Percentiles rank a stretch among this genome's conserved stretches.
These are phyloP conservation scores for Parsonsia alboflavescens DNA, from an alignment of 257 asterid genomes.

Conservation along the genomic window DNA sequence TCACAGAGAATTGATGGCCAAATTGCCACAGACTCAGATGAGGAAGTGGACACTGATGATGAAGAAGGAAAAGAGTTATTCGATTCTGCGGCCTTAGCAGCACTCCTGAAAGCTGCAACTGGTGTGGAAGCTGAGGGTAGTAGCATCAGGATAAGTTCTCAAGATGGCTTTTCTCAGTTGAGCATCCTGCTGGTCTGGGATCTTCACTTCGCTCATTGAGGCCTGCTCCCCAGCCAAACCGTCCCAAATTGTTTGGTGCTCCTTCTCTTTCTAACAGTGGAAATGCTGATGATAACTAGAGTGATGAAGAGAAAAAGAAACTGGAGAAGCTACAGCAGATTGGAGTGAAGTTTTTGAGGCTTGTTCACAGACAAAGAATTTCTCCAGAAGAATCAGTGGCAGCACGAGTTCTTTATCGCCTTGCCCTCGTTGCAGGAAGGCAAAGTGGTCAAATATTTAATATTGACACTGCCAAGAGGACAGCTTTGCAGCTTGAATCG, in stretches of 20 bases:
- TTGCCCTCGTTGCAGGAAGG: slow-evolving; percentile 77
- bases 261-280: slow-evolving; percentile 38
- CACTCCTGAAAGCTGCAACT: slow-evolving; percentile 88
- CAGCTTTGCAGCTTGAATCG: slow-evolving; percentile 66
- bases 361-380: slow-evolving; percentile 69
- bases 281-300: slow-evolving; percentile 57
- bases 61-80: slow-evolving; percentile 81
- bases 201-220: slow-evolving; percentile 77
- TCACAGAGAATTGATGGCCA: slow-evolving; percentile 72
- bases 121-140: slow-evolving; percentile 78
- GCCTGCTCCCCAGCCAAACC: slow-evolving; percentile 51
- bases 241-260: slow-evolving; percentile 47
- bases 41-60: slow-evolving; percentile 83
- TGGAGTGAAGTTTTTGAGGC: slow-evolving; percentile 85
- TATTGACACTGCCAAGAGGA: slow-evolving; percentile 70
- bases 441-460: slow-evolving; percentile 58
- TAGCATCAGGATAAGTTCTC: slow-evolving; percentile 68
- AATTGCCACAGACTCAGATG: slow-evolving; percentile 90
- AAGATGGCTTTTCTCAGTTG: slow-evolving; percentile 89
- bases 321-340: slow-evolving; percentile 73
- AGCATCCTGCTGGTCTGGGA: slow-evolving; percentile 94
- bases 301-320: slow-evolving; percentile 84
- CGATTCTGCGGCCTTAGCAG: slow-evolving; percentile 91
- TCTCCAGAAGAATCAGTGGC: slow-evolving; percentile 76
- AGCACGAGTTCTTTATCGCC: slow-evolving; percentile 74